phyloP scores from a whole-genome alignment of 1,139 yeast genomes.

The Wickerhamomyces sp. region DNA sequence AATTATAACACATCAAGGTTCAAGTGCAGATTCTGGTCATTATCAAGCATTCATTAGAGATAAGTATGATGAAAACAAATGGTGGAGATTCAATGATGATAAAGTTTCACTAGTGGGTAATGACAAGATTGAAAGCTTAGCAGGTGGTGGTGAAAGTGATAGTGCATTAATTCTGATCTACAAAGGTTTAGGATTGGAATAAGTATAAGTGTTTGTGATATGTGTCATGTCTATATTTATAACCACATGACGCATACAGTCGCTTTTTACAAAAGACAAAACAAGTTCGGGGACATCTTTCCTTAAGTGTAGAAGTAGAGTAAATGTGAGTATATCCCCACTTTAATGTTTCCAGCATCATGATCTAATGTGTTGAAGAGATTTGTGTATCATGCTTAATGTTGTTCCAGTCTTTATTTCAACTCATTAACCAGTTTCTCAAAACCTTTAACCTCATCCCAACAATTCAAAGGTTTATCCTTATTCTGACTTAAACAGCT shows the following conservation, averaged over 20 bases:
- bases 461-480: constrained; percentile 78
- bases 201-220: background rate
- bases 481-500: constrained; percentile 65
- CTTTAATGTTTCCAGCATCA: too few species aligned
- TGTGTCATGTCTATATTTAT: background rate
- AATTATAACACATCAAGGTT: constrained; percentile 89
- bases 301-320: too few species aligned
- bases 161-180: constrained; percentile 86
- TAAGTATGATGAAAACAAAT: constrained; percentile 63
- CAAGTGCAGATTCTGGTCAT: constrained; percentile 96
- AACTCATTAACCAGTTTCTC: constrained; percentile 37
- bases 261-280: background rate
- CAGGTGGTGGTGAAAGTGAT: constrained; percentile 98
- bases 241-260: background rate
- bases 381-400: background rate
- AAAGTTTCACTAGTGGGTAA: constrained; percentile 72
- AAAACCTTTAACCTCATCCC: constrained; percentile 78
- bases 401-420: constrained; percentile 11
- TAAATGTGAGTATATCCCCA: too few species aligned
- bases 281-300: too few species aligned
- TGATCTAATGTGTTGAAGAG: too few species aligned
- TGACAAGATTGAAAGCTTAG: constrained; percentile 75
- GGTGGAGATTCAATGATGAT: constrained; percentile 97
- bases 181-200: constrained; percentile 60
- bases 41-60: constrained; percentile 86